phyloP scores from a whole-genome alignment of 192 early-diverging fungal species.

The Piromyces finnis region DNA sequence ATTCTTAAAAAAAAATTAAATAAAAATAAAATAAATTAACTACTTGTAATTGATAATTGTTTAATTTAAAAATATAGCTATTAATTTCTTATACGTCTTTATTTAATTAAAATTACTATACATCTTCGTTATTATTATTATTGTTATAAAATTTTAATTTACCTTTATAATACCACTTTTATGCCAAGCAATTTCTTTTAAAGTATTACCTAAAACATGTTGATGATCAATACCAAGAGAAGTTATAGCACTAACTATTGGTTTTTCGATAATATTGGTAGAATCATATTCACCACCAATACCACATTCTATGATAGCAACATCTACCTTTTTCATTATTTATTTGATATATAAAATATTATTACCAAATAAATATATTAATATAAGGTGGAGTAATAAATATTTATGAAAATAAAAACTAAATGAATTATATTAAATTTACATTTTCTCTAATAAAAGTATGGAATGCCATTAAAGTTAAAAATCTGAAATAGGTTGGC shows the following conservation, averaged over 20 bases:
- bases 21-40: too few relatives aligned
- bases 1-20: slow-evolving; percentile 8
- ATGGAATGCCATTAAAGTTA: slow-evolving; percentile 82
- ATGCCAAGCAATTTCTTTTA: slow-evolving; percentile 64
- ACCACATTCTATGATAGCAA: slow-evolving; percentile 64
- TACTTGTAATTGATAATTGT: too few relatives aligned
- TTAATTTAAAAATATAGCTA: too few relatives aligned
- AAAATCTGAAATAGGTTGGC: slow-evolving; percentile 77
- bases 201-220: slow-evolving; percentile 44
- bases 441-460: slow-evolving; percentile 59
- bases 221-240: slow-evolving; percentile 66
- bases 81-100: too few relatives aligned
- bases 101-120: too few relatives aligned
- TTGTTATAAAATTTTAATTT: slow-evolving; percentile 5
- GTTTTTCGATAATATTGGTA: slow-evolving; percentile 54
- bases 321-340: slow-evolving; percentile 31
- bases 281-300: slow-evolving; percentile 73
- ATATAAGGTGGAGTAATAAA: too few relatives aligned
- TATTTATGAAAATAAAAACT: too few relatives aligned
- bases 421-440: too few relatives aligned
- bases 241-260: slow-evolving; percentile 62
- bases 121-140: slow-evolving; percentile 38
- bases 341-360: too few relatives aligned
- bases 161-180: slow-evolving; percentile 72
- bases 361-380: too few relatives aligned